Conservation (phyloP, 139 green algal genomes). For the Chlamydomonas urium region DNA sequence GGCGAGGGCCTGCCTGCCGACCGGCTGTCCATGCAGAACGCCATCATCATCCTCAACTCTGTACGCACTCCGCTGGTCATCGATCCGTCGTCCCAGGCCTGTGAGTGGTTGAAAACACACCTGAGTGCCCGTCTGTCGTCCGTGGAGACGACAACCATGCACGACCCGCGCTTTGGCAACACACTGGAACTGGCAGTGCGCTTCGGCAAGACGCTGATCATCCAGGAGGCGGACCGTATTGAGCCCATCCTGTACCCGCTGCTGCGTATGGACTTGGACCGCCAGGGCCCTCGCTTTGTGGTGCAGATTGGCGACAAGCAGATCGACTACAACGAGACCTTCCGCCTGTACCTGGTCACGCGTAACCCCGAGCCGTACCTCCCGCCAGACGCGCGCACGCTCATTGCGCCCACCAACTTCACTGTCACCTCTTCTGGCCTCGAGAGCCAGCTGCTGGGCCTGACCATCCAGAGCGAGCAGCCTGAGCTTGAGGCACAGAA, state of each 20-base stretch:
- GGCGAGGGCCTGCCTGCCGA: constrained; percentile 66
- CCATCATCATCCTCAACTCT: constrained; percentile 54
- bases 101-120: constrained; percentile 61
- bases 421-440: constrained; percentile 59
- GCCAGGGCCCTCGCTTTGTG: constrained; percentile 19
- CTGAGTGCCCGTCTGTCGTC: constrained; percentile 20
- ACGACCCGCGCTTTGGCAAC: constrained; percentile 64
- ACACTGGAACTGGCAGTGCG: constrained; percentile 75
- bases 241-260: constrained; percentile 69
- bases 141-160: constrained; percentile 52
- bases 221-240: constrained; percentile 64
- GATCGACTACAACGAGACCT: constrained; percentile 71
- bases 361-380: constrained; percentile 60
- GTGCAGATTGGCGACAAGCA: constrained; percentile 56
- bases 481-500: constrained; percentile 77
- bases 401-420: constrained; percentile 72
- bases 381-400: constrained; percentile 44
- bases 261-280: constrained; percentile 59
- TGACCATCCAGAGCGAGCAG: constrained; percentile 67
- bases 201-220: constrained; percentile 80
- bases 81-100: constrained; percentile 65
- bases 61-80: constrained; percentile 63
- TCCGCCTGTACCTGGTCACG: constrained; percentile 70
- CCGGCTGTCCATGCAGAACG: constrained; percentile 67
- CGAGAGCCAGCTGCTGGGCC: constrained; percentile 62